Evolutionary conservation across 2,329 filamentous ascomycete species (phyloP).

Genomic region (Aspergillus uvarum): DNA sequence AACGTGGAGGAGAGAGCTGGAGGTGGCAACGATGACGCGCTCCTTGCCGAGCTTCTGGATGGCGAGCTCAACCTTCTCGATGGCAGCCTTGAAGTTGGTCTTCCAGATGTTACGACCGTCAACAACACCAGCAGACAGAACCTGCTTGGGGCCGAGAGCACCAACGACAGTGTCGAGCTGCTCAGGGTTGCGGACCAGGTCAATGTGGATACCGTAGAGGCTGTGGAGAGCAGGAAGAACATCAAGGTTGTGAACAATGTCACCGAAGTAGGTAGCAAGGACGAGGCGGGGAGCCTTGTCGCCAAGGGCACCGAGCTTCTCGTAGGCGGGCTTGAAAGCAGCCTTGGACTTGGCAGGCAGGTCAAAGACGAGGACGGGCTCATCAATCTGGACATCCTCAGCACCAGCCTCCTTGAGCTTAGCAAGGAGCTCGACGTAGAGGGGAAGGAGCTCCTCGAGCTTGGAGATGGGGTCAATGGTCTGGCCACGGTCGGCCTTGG

Average conservation of each 20-base stretch:
- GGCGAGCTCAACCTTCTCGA: constrained; percentile 84
- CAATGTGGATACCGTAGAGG: constrained; percentile 84
- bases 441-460: constrained; percentile 86
- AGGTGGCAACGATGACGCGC: constrained; percentile 93
- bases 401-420: constrained; percentile 96
- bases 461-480: constrained; percentile 90
- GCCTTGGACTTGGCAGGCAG: constrained; percentile 85
- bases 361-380: constrained; percentile 95
- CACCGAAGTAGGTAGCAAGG: constrained; percentile 97
- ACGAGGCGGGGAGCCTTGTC: constrained; percentile 82
- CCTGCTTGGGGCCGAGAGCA: constrained; percentile 82
- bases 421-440: constrained; percentile 89
- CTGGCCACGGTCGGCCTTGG: constrained; percentile 96
- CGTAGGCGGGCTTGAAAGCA: constrained; percentile 97
- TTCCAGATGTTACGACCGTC: constrained; percentile 99
- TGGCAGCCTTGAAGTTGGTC: constrained; percentile 96
- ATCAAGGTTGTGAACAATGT: constrained; percentile 98
- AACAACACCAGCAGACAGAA: constrained; percentile 93
- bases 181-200: constrained; percentile 97
- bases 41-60: constrained; percentile 97
- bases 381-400: constrained; percentile 96
- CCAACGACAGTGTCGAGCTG: constrained; percentile 83
- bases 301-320: constrained; percentile 73
- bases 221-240: constrained; percentile 70
- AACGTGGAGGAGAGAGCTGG: constrained; percentile 95